Conservation (phyloP, 257 asterid species). For the Echites panduratus region DNA sequence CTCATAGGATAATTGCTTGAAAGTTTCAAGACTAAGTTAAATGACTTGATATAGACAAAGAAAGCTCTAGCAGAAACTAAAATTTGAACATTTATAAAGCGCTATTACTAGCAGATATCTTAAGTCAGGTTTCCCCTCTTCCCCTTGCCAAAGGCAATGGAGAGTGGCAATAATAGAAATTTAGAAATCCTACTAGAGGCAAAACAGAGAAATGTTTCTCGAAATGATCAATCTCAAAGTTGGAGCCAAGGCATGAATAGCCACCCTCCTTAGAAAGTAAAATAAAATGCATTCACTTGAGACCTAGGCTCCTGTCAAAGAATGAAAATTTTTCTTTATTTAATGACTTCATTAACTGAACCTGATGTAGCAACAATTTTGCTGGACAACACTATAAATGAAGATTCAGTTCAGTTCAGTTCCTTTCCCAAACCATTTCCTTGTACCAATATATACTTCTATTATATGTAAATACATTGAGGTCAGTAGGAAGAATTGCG, state of each 20-base stretch:
- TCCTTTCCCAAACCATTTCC: not conserved
- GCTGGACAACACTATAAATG: not conserved
- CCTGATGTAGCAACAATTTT: not conserved
- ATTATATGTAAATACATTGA: not conserved
- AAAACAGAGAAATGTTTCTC: not conserved
- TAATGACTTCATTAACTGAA: not conserved
- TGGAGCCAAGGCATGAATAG: not conserved
- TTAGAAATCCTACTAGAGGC: not conserved
- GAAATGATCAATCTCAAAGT: not conserved
- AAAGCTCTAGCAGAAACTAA: not conserved
- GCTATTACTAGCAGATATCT: too few species aligned
- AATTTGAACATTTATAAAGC: not conserved
- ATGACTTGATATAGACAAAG: not conserved
- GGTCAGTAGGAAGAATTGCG: not conserved
- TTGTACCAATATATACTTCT: not conserved
- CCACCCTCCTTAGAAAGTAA: not conserved
- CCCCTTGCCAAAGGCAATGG: not conserved
- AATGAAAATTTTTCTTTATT: not conserved
- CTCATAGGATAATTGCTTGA: not conserved
- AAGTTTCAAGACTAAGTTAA: too few species aligned
- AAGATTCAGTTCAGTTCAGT: not conserved
- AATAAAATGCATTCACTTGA: not conserved
- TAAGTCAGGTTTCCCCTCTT: not conserved
- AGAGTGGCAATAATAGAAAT: not conserved
- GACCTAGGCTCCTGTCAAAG: not conserved